phyloP scores from a whole-genome alignment of 768 basidiomycete genomes.

The Coprinopsis sp. region DNA sequence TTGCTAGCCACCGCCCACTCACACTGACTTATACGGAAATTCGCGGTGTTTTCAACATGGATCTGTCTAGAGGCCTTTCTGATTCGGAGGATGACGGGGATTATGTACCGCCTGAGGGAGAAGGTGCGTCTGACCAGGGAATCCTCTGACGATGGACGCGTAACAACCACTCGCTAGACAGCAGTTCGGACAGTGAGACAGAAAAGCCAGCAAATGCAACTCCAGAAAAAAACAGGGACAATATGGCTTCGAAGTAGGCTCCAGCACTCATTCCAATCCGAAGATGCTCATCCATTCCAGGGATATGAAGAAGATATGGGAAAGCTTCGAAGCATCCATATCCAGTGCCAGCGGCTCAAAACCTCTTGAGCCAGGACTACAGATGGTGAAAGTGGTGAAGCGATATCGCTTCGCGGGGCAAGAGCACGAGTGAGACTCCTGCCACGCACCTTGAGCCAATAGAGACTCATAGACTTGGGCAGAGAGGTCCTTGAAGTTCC shows the following conservation, averaged over 20 bases:
- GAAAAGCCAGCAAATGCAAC: background rate
- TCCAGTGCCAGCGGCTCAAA: conserved; percentile 22
- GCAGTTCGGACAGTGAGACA: background rate
- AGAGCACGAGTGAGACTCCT: conserved; percentile 64
- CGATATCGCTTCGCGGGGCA: conserved; percentile 75
- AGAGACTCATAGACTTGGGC: conserved; percentile 11
- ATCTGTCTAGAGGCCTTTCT: too few relatives aligned
- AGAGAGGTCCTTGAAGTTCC: conserved; percentile 75
- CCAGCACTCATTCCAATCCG: background rate
- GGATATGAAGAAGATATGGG: conserved; percentile 61
- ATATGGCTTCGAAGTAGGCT: background rate
- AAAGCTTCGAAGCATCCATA: conserved; percentile 63
- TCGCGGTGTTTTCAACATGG: too few relatives aligned
- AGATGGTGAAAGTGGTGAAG: conserved; percentile 63
- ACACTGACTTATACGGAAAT: too few relatives aligned
- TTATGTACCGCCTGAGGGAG: background rate
- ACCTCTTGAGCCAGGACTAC: conserved; percentile 21
- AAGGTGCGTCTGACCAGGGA: background rate
- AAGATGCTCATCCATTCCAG: conserved; percentile 28
- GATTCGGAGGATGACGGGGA: conserved; percentile 4
- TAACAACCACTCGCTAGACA: background rate
- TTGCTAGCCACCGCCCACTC: too few relatives aligned
- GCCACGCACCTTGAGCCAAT: background rate
- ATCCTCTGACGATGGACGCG: too few relatives aligned
- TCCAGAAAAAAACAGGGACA: background rate